Conservation (phyloP, 495 filamentous ascomycete species). For the Staphylotrichum tortipilum region DNA sequence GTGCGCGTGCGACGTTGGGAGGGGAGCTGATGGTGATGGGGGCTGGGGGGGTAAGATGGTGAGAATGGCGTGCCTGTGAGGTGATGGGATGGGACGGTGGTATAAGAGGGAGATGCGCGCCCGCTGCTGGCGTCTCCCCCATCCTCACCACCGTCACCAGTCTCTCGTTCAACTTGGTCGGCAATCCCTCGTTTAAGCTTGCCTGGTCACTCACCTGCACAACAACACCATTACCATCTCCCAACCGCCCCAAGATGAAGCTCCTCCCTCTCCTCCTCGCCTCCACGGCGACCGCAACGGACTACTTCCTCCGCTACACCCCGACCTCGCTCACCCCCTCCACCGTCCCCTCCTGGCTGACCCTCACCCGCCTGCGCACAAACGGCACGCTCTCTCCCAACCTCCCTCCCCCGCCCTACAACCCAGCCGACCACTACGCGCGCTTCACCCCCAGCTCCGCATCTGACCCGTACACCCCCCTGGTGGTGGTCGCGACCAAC, state of each 20-base stretch:
- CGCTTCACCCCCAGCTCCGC: slow-evolving; percentile 6
- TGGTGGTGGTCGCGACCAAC: slow-evolving; percentile 15
- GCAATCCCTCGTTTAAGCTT: too few relatives aligned
- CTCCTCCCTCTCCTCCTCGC: slow-evolving; percentile 2
- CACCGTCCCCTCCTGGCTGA: too few relatives aligned
- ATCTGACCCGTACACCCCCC: not conserved
- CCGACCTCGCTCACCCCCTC: slow-evolving; percentile 2
- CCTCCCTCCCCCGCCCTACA: slow-evolving; percentile 12
- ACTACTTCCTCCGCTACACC: slow-evolving; percentile 17
- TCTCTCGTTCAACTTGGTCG: not conserved
- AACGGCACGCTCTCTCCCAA: slow-evolving; percentile 15
- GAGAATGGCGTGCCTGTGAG: too few relatives aligned
- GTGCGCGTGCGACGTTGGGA: too few relatives aligned
- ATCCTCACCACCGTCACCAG: slow-evolving; percentile 3
- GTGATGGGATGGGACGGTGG: too few relatives aligned
- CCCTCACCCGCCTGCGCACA: slow-evolving; percentile 13
- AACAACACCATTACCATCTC: too few relatives aligned
- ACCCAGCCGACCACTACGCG: slow-evolving; percentile 14
- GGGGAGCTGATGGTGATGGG: too few relatives aligned
- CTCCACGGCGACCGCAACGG: not conserved
- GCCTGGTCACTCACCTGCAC: too few relatives aligned
- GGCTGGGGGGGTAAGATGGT: too few relatives aligned
- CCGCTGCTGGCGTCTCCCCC: too few relatives aligned
- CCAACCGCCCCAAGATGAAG: slow-evolving; percentile 15
- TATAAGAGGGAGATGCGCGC: too few relatives aligned